phyloP scores from a whole-genome alignment of 495 filamentous ascomycete species.

The Filosporella fistucella region DNA sequence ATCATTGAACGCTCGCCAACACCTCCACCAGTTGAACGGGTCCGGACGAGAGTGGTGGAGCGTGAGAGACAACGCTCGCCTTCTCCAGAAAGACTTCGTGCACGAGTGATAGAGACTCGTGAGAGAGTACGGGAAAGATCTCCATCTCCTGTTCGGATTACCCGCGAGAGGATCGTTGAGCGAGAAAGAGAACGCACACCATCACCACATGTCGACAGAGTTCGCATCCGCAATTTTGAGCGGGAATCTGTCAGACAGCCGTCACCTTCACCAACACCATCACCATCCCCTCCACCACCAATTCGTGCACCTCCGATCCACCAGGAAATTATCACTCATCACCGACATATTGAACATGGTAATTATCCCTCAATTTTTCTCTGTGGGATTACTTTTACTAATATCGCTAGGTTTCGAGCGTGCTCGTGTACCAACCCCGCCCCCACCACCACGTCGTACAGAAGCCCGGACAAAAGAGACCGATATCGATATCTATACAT shows the following conservation, averaged over 20 bases:
- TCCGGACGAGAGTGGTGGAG: conserved; percentile 35
- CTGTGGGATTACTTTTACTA: conserved; percentile 14
- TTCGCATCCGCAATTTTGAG: conserved; percentile 21
- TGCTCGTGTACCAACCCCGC: conserved; percentile 40
- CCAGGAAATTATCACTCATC: conserved; percentile 80
- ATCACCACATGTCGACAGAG: conserved; percentile 29
- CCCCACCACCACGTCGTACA: conserved; percentile 32
- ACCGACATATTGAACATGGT: conserved; percentile 87
- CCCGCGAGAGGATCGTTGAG: conserved; percentile 21
- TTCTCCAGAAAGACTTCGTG: conserved; percentile 28
- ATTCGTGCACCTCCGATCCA: conserved; percentile 69
- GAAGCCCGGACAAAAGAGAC: conserved; percentile 38
- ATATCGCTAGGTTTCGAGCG: conserved; percentile 32
- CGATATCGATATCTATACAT: conserved; percentile 48
- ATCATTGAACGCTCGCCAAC: conserved; percentile 12
- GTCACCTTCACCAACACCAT: conserved; percentile 17
- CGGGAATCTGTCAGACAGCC: conserved; percentile 12
- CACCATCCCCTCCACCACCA: conserved; percentile 44
- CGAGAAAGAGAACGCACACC: conserved; percentile 31
- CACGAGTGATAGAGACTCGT: conserved; percentile 22
- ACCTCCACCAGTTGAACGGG: conserved; percentile 25
- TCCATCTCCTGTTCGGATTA: conserved; percentile 20
- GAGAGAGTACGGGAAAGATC: conserved; percentile 24
- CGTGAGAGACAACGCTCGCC: conserved; percentile 38
- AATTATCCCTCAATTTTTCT: conserved; percentile 23